Base-by-base conservation (phyloP, 495 filamentous ascomycete genomes). In the Penicillium mononematosum region DNA sequence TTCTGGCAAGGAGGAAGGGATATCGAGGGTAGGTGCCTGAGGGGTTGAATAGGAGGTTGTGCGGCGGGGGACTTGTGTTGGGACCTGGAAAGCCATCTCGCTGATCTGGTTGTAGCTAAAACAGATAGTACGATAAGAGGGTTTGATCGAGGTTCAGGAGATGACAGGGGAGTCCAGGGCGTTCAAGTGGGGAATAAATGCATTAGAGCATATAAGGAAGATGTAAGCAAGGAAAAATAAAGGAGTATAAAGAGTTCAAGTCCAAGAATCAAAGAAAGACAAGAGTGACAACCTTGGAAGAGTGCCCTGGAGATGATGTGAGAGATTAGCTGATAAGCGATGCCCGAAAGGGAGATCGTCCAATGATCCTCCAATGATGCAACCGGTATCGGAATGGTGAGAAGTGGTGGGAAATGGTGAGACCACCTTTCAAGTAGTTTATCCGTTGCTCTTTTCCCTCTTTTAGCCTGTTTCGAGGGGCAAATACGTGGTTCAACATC, bases 31-130 rank as follows among this genome's bases (percentile, higher is more conserved):
- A 19, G 73, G 72, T 14, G 74, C 70, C 54, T 81, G 78, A 12
- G 81, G 69, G 8, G 76, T 59, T n/a, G 78, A 71, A 65, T 79
- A 78, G 29, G 81, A 79, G 27, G 77, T 75, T 63, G 81, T 78
- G 53, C 85, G 86, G 43, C 80, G 83, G 56, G 82, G 77, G 45
- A 83, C 83, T 60, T 83, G 85, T 44, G 82, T 83, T 58, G 90
- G 85, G 61, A 91, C 85, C 34, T 87, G 90, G 70, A 96, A 94
- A 4, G 92, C 92, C 92, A 96, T 96, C 59, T 45, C 53, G 39
- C 19, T 19, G 49, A 52, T n/a, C n/a, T 31, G 50, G 42, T 50
- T 50, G 41, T 32, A 27, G 25, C 48, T 11, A 45, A 34, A 48
- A 16, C 41, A 56, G 51, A 59, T 52, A 50, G 46, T 39, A 25